Conservation (phyloP, 2,329 filamentous ascomycete species). For the Penicillium sp. region DNA sequence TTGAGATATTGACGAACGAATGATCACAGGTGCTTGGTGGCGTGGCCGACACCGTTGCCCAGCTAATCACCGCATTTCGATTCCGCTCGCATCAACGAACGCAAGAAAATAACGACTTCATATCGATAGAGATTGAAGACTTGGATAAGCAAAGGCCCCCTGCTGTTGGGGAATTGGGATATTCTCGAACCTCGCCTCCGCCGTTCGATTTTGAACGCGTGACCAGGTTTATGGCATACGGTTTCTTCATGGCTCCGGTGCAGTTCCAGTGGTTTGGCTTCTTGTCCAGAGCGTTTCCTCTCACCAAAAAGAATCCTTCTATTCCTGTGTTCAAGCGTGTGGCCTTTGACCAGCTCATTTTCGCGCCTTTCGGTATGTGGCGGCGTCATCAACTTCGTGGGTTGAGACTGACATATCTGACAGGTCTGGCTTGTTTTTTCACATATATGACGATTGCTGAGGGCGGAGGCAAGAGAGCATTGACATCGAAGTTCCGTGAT, state of each 20-base stretch:
- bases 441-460: conserved; percentile 95
- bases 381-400: not conserved
- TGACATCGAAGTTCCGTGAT: conserved; percentile 82
- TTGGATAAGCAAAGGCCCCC: conserved; percentile 76
- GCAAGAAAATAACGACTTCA: conserved; percentile 60
- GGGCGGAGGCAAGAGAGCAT: conserved; percentile 77
- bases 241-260: conserved; percentile 90
- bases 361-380: conserved; percentile 74
- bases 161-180: conserved; percentile 64
- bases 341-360: conserved; percentile 86
- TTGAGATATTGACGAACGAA: conserved; percentile 10
- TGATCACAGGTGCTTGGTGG: conserved; percentile 70
- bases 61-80: conserved; percentile 77
- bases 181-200: conserved; percentile 63
- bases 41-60: conserved; percentile 93
- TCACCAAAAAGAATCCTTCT: conserved; percentile 72
- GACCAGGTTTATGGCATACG: conserved; percentile 94
- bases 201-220: conserved; percentile 95
- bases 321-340: conserved; percentile 84
- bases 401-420: conserved; percentile 4
- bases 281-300: conserved; percentile 76
- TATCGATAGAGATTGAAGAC: conserved; percentile 86
- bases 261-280: conserved; percentile 97
- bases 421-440: conserved; percentile 82
- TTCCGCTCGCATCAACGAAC: conserved; percentile 59